Conservation (phyloP, 768 basidiomycete species). For the Leccinum truebloodii region DNA sequence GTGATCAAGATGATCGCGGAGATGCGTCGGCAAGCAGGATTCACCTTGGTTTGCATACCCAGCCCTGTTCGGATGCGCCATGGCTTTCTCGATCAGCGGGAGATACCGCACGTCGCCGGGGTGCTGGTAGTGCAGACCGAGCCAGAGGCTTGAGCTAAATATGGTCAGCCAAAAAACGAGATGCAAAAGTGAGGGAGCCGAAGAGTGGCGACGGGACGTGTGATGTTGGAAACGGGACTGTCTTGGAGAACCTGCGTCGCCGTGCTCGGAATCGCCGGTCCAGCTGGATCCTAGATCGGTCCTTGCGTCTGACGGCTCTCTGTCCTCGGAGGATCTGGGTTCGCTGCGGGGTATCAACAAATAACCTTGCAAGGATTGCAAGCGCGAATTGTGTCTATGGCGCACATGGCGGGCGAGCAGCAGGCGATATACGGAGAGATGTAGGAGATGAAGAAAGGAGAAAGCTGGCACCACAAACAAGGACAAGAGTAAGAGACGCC, state of each 20-base stretch:
- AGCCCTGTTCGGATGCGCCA: conserved; percentile 8
- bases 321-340: conserved; percentile 5
- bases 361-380: conserved; percentile 9
- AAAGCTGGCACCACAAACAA: conserved; percentile 17
- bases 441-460: conserved; percentile 9
- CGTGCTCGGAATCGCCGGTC: not conserved
- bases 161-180: conserved; percentile 10
- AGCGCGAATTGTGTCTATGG: not conserved
- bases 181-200: not conserved
- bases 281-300: not conserved
- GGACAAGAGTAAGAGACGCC: conserved; percentile 17
- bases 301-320: not conserved
- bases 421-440: not conserved
- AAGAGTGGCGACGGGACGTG: not conserved
- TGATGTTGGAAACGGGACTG: not conserved
- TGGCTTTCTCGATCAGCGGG: conserved; percentile 17
- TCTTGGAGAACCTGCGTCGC: not conserved
- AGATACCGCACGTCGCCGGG: conserved; percentile 17
- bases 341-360: conserved; percentile 13
- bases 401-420: not conserved
- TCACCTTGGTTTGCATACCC: conserved; percentile 21
- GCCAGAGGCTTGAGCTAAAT: conserved; percentile 1
- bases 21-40: no score
- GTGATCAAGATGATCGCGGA: not conserved
- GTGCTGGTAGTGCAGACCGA: conserved; percentile 4